Conservation (phyloP, 2,329 filamentous ascomycete species). For the Fusarium globosum region DNA sequence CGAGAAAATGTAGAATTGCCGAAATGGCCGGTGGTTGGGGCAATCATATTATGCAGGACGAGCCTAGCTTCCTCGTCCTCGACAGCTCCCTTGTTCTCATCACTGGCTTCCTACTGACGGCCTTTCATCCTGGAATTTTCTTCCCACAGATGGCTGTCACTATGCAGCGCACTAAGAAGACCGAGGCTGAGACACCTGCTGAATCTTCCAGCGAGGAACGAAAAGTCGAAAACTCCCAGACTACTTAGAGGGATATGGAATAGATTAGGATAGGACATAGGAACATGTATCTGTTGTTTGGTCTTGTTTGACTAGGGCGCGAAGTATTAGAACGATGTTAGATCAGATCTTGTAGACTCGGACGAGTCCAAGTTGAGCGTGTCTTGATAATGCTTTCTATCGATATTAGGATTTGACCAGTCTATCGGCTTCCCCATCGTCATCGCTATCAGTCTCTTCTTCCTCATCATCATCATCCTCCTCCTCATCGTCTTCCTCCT, state of each 20-base stretch:
- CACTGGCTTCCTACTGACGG: conserved; percentile 60
- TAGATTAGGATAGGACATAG: not conserved
- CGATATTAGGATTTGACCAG: conserved; percentile 53
- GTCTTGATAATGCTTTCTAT: conserved; percentile 32
- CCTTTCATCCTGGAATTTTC: conserved; percentile 64
- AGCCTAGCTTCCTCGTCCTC: conserved; percentile 68
- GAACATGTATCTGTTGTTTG: not conserved
- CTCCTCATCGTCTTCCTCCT: conserved; percentile 62
- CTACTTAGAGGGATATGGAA: conserved; percentile 20
- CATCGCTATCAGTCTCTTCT: conserved; percentile 61
- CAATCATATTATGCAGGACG: conserved; percentile 71
- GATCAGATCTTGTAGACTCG: conserved; percentile 22
- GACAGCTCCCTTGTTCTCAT: conserved; percentile 65
- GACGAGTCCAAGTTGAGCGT: conserved; percentile 11
- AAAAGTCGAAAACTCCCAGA: conserved; percentile 25
- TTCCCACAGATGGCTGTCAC: conserved; percentile 64
- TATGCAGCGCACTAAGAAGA: conserved; percentile 36
- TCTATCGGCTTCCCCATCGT: conserved; percentile 58
- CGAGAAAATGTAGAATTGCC: conserved; percentile 58
- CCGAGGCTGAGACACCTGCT: conserved; percentile 40
- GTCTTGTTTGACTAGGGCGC: not conserved
- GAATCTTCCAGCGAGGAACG: conserved; percentile 48
- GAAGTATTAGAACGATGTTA: not conserved
- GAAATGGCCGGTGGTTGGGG: conserved; percentile 75
- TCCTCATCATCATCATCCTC: conserved; percentile 63